Evolutionary conservation across 2,329 filamentous ascomycete species (phyloP).

Genomic region (Cyanodermella asteris): DNA sequence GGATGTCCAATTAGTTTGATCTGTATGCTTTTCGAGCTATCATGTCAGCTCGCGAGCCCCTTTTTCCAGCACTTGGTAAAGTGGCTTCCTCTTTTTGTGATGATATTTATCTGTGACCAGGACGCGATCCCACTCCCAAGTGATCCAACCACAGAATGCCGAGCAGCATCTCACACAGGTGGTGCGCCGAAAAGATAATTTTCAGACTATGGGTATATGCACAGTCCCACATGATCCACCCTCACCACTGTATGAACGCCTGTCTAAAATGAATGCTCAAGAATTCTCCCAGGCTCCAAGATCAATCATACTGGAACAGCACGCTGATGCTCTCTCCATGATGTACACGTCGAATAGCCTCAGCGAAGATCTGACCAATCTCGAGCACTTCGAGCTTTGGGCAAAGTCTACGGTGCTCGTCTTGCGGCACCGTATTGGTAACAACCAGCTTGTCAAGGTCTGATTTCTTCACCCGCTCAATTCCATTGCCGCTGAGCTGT

Average conservation of each 20-base stretch:
- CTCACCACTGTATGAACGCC: background rate
- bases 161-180: too few relatives aligned
- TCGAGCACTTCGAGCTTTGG: slow-evolving; percentile 84
- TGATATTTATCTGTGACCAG: background rate
- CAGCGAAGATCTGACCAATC: slow-evolving; percentile 70
- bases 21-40: too few relatives aligned
- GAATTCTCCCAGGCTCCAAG: slow-evolving; percentile 2
- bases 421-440: slow-evolving; percentile 84
- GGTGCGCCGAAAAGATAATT: too few relatives aligned
- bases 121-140: background rate
- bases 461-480: slow-evolving; percentile 81
- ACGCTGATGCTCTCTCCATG: slow-evolving; percentile 96
- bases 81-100: slow-evolving; percentile 5
- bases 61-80: slow-evolving; percentile 11
- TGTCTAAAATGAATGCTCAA: background rate
- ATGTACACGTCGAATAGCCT: slow-evolving; percentile 86
- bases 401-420: slow-evolving; percentile 54
- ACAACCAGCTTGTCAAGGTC: slow-evolving; percentile 84
- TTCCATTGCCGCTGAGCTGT: slow-evolving; percentile 84
- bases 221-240: background rate
- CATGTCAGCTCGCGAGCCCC: too few relatives aligned
- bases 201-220: background rate
- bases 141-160: too few relatives aligned
- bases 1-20: too few relatives aligned
- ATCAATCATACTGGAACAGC: slow-evolving; percentile 63